phyloP scores from a whole-genome alignment of 1,284 basidiomycete species.

The Tylopilus sp. region DNA sequence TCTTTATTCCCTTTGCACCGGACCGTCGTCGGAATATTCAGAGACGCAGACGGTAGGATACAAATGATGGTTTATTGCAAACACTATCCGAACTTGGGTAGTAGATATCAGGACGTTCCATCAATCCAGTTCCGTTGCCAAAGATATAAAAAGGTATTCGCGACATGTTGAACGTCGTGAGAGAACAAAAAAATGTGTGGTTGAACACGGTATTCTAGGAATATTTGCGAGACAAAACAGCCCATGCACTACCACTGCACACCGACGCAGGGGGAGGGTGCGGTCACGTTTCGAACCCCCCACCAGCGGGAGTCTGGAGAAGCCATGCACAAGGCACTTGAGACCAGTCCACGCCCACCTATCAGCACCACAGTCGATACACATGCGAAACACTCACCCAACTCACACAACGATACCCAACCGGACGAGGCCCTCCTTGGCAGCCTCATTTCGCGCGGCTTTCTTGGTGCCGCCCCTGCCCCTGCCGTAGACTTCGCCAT shows the following conservation, averaged over 20 bases:
- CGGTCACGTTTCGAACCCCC: constrained; percentile 24
- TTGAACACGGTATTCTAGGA: neutral
- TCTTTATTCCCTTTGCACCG: too few relatives aligned
- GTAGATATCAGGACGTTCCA: neutral
- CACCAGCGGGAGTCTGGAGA: constrained; percentile 70
- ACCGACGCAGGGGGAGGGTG: constrained; percentile 56
- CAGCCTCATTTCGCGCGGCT: constrained; percentile 77
- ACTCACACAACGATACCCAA: constrained; percentile 56
- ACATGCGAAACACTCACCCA: constrained; percentile 9
- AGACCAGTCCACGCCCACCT: neutral
- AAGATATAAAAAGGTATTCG: neutral
- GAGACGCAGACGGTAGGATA: neutral
- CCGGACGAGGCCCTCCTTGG: constrained; percentile 64
- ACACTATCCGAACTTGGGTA: neutral
- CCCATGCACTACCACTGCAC: constrained; percentile 64
- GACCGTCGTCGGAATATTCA: too few relatives aligned
- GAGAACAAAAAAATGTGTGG: neutral
- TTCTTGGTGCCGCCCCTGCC: constrained; percentile 81
- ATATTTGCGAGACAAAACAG: constrained; percentile 8
- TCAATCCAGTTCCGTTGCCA: too few relatives aligned
- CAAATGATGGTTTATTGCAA: constrained; percentile 5
- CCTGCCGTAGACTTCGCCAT: constrained; percentile 64
- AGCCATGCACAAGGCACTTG: constrained; percentile 52
- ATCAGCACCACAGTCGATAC: neutral
- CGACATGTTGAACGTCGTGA: neutral